Conservation (phyloP, 345 rosid species). For the Iberis pinnata region DNA sequence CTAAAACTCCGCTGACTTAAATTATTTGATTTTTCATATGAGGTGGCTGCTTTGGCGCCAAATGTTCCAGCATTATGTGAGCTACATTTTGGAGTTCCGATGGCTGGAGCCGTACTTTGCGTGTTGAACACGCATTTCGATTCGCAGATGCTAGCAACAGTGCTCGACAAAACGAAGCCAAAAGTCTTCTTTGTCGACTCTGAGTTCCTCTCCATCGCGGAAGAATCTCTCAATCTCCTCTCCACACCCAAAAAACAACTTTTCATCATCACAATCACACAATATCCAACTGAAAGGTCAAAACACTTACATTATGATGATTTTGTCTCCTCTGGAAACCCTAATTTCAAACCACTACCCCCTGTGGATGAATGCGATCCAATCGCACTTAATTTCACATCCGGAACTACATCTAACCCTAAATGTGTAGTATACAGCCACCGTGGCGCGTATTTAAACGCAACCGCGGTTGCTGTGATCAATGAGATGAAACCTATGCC, state of each 20-base stretch:
- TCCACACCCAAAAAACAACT: no score
- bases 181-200: slow-evolving; percentile 90
- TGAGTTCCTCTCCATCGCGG: no score
- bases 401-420: slow-evolving; percentile 90
- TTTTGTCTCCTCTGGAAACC: slow-evolving; percentile 67
- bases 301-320: no score
- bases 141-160: no score
- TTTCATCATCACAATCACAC: no score
- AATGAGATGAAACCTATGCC: slow-evolving; percentile 65
- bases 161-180: slow-evolving; percentile 64
- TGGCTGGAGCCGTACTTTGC: slow-evolving; percentile 89
- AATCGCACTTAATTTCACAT: slow-evolving; percentile 81
- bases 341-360: slow-evolving; percentile 66
- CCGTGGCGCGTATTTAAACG: slow-evolving; percentile 97
- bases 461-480: slow-evolving; percentile 60
- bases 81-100: slow-evolving; percentile 89
- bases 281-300: no score
- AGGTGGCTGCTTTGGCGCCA: slow-evolving; percentile 89
- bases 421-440: slow-evolving; percentile 82
- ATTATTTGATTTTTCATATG: no score
- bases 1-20: no score
- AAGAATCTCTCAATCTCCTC: no score
- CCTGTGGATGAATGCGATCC: slow-evolving; percentile 96
- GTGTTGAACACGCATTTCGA: no score
- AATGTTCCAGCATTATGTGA: slow-evolving; percentile 77